phyloP scores from a whole-genome alignment of 139 green algal genomes.

The Coelastrella sp. region DNA sequence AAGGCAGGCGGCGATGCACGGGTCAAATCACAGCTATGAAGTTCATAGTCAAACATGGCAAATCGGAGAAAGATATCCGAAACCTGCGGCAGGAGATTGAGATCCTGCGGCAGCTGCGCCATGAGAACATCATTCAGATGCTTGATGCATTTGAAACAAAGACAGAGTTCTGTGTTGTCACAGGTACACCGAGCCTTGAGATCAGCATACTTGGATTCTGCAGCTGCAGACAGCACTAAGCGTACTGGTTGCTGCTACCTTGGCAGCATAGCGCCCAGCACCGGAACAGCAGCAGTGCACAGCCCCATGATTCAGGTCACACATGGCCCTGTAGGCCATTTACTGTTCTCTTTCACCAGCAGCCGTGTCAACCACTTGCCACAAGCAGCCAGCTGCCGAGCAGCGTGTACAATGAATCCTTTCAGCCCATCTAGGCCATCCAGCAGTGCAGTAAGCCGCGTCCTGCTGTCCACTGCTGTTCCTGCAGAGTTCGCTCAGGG shows the following conservation, averaged over 20 bases:
- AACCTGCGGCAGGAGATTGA: conserved; percentile 97
- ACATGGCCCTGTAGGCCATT: background rate
- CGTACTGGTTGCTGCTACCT: no score
- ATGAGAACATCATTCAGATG: conserved; percentile 98
- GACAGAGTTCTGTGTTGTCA: conserved; percentile 46
- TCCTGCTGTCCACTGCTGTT: background rate
- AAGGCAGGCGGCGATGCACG: conserved; percentile 88
- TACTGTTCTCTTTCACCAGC: background rate
- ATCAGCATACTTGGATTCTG: no score
- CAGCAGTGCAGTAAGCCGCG: no score
- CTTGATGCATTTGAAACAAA: conserved; percentile 98
- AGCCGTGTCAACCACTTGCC: background rate
- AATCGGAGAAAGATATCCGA: conserved; percentile 92
- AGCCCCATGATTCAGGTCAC: background rate
- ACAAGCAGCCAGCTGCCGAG: background rate
- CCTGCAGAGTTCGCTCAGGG: conserved; percentile 93
- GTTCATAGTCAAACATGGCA: conserved; percentile 98
- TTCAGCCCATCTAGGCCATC: background rate
- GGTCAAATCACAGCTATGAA: conserved; percentile 98
- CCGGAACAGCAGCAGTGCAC: background rate
- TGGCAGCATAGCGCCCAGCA: background rate
- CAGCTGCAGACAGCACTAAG: no score
- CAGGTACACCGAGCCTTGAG: background rate
- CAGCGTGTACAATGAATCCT: background rate
- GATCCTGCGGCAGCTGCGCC: conserved; percentile 89